These are phyloP conservation scores for Apiosordaria backusii DNA, from an alignment of 495 filamentous ascomycete genomes.

Conservation along the genomic window DNA sequence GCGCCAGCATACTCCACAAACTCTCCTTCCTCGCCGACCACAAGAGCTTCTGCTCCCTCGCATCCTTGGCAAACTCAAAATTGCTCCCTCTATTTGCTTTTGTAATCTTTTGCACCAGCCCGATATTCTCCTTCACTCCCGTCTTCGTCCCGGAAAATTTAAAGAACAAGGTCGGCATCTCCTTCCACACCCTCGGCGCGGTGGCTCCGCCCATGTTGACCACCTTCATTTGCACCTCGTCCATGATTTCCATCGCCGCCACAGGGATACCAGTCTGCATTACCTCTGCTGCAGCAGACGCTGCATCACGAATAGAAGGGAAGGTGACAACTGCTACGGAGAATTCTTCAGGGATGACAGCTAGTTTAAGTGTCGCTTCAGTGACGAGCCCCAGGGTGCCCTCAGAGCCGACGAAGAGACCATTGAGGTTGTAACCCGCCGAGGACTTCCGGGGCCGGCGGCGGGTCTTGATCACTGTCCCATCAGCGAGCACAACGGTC, in stretches of 20 bases:
- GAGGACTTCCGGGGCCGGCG: conserved; percentile 73
- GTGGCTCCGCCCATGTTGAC: conserved; percentile 71
- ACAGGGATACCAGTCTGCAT: conserved; percentile 71
- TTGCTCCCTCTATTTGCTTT: conserved; percentile 58
- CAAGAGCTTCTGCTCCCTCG: conserved; percentile 62
- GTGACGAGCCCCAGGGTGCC: conserved; percentile 76
- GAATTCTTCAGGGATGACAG: conserved; percentile 67
- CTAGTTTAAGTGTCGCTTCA: conserved; percentile 70
- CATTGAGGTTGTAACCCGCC: conserved; percentile 76
- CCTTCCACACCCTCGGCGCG: conserved; percentile 64
- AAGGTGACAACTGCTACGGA: conserved; percentile 76
- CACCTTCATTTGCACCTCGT: conserved; percentile 76
- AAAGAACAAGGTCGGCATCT: conserved; percentile 77
- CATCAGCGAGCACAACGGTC: conserved; percentile 75
- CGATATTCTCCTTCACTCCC: conserved; percentile 66
- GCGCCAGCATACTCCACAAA: conserved; percentile 70
- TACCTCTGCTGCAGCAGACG: conserved; percentile 63
- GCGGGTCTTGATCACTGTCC: conserved; percentile 72
- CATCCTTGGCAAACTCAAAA: conserved; percentile 70
- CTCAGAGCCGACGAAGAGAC: conserved; percentile 72
- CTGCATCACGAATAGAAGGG: conserved; percentile 68
- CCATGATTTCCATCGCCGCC: conserved; percentile 79
- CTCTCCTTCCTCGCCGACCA: conserved; percentile 77
- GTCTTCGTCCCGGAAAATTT: conserved; percentile 74
- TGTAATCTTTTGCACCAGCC: conserved; percentile 60